Evolutionary conservation across 2,329 filamentous ascomycete species (phyloP).

Genomic region (Beauveria asiatica): DNA sequence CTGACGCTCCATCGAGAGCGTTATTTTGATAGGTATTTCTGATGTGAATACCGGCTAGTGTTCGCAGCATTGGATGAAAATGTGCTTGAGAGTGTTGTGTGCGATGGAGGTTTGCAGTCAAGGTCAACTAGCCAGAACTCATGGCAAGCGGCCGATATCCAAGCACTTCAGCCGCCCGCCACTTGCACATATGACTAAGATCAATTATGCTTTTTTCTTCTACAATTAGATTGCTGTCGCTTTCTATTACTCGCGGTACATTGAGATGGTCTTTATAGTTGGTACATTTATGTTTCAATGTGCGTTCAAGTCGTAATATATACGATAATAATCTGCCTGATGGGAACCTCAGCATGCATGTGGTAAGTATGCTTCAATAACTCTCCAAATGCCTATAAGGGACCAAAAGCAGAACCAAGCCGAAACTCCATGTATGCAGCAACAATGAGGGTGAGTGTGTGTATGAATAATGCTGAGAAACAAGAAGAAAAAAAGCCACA

Average conservation of each 20-base stretch:
- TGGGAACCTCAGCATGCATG: neutral
- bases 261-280: neutral
- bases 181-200: neutral
- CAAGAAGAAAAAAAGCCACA: neutral
- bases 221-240: no score
- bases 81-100: neutral
- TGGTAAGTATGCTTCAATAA: neutral
- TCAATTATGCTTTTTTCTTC: no score
- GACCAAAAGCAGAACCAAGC: neutral
- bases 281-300: conserved; percentile 3
- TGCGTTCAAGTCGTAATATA: neutral
- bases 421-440: conserved; percentile 9
- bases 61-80: neutral
- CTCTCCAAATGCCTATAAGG: neutral
- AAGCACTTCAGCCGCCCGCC: neutral
- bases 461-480: neutral
- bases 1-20: conserved; percentile 22
- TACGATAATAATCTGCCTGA: neutral
- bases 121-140: neutral
- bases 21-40: neutral
- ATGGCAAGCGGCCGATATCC: neutral
- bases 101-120: neutral
- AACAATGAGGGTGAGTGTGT: conserved; percentile 6
- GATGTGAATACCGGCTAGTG: neutral
- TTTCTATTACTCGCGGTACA: no score